These are phyloP conservation scores for Ciborinia camelliae DNA, from an alignment of 2,329 filamentous ascomycete genomes.

Conservation along the genomic window DNA sequence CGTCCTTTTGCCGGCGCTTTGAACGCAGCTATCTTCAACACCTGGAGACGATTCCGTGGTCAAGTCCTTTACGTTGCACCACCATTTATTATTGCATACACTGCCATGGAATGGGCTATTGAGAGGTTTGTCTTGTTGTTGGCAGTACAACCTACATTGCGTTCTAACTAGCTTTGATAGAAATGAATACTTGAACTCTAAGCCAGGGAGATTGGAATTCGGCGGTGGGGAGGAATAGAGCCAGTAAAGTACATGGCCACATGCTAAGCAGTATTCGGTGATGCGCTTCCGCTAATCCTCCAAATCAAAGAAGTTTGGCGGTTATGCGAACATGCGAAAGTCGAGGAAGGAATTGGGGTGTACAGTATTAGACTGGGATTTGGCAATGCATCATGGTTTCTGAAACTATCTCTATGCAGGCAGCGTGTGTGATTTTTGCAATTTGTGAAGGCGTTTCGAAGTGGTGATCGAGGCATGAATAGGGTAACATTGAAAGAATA, in stretches of 20 bases:
- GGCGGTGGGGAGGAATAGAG: conserved; percentile 41
- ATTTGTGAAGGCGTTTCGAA: neutral
- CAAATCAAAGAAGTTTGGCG: conserved; percentile 20
- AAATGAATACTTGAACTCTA: conserved; percentile 80
- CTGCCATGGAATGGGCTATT: conserved; percentile 83
- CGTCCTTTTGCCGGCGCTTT: conserved; percentile 75
- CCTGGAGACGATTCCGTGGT: conserved; percentile 76
- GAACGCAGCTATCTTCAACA: conserved; percentile 91
- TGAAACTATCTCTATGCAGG: neutral
- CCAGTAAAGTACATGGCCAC: conserved; percentile 20
- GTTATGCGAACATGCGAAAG: conserved; percentile 21
- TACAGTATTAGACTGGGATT: conserved; percentile 35
- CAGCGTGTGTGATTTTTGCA: neutral
- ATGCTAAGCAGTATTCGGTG: conserved; percentile 30
- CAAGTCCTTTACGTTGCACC: conserved; percentile 90
- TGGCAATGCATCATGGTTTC: conserved; percentile 27
- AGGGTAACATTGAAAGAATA: neutral
- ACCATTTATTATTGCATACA: conserved; percentile 74
- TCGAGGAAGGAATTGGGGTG: conserved; percentile 24
- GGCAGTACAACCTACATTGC: neutral
- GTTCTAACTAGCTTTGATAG: conserved; percentile 41
- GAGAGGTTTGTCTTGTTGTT: conserved; percentile 65
- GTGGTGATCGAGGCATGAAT: neutral
- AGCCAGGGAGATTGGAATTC: conserved; percentile 61
- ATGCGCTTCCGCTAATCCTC: conserved; percentile 30